Percentiles rank a stretch among this genome's conserved stretches.
These are phyloP conservation scores for Teunomyces tritomae DNA, from an alignment of 805 yeast species.

Conservation along the genomic window DNA sequence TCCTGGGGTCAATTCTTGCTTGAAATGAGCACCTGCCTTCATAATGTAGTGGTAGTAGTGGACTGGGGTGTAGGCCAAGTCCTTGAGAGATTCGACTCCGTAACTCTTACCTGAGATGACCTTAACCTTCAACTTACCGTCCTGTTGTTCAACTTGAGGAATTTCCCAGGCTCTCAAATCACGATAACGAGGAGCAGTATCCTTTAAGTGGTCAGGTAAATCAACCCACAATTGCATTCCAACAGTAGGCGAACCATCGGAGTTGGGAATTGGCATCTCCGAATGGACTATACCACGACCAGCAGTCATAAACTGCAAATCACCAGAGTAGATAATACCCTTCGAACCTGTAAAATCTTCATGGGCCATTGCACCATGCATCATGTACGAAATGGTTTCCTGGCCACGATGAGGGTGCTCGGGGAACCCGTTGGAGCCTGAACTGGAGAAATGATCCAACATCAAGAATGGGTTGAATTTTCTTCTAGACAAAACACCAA, in stretches of 20 bases:
- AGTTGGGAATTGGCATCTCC: slow-evolving; percentile 71
- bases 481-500: slow-evolving; percentile 65
- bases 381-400: slow-evolving; percentile 71
- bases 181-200: slow-evolving; percentile 71
- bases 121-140: slow-evolving; percentile 57
- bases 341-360: slow-evolving; percentile 86
- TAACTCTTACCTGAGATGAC: slow-evolving; percentile 77
- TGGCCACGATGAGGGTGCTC: slow-evolving; percentile 84
- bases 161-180: slow-evolving; percentile 69
- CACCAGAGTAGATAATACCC: slow-evolving; percentile 78
- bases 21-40: slow-evolving; percentile 61
- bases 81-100: slow-evolving; percentile 71
- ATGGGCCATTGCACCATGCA: slow-evolving; percentile 69
- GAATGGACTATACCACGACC: slow-evolving; percentile 84
- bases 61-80: slow-evolving; percentile 80
- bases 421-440: slow-evolving; percentile 72
- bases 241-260: slow-evolving; percentile 42
- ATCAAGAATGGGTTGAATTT: slow-evolving; percentile 80
- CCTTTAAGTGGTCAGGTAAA: slow-evolving; percentile 61
- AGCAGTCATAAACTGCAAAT: slow-evolving; percentile 91
- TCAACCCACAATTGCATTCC: slow-evolving; percentile 92
- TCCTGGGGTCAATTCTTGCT: slow-evolving; percentile 55
- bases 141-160: slow-evolving; percentile 65
- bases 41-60: slow-evolving; percentile 66
- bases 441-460: slow-evolving; percentile 73